Evolutionary conservation across 2,329 filamentous ascomycete genomes (phyloP).

Genomic region (Xylariaceae sp.): DNA sequence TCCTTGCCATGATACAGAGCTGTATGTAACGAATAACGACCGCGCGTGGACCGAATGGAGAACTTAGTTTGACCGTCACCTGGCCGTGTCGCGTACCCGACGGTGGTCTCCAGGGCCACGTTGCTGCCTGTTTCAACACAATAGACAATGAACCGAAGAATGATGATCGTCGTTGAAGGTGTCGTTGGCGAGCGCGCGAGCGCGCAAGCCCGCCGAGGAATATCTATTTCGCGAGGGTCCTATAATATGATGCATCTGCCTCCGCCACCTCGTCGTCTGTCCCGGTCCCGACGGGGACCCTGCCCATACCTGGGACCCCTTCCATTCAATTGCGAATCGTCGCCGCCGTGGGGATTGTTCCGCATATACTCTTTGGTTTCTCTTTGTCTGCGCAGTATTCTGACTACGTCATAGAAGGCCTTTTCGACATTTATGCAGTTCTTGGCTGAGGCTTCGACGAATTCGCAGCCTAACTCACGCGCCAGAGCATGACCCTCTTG

Average conservation of each 20-base stretch:
- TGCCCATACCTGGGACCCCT: slow-evolving; percentile 13
- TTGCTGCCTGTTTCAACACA: slow-evolving; percentile 10
- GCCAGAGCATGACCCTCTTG: slow-evolving; percentile 92
- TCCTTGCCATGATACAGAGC: neutral
- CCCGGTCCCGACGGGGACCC: slow-evolving; percentile 21
- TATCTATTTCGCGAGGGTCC: slow-evolving; percentile 13
- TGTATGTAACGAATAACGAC: no score
- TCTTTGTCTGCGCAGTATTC: slow-evolving; percentile 80
- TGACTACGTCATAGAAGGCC: slow-evolving; percentile 95
- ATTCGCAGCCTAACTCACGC: slow-evolving; percentile 89
- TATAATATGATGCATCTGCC: slow-evolving; percentile 41
- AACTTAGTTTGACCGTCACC: no score
- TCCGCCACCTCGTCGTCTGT: slow-evolving; percentile 26
- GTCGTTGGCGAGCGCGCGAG: slow-evolving; percentile 11
- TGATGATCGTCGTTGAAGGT: slow-evolving; percentile 17
- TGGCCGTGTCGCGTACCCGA: slow-evolving; percentile 9
- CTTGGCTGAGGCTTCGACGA: slow-evolving; percentile 94
- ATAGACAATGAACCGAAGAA: slow-evolving; percentile 15
- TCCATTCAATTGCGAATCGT: slow-evolving; percentile 21
- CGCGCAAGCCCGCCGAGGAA: slow-evolving; percentile 15
- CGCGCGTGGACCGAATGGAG: no score
- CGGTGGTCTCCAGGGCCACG: slow-evolving; percentile 11
- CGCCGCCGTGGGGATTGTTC: slow-evolving; percentile 17
- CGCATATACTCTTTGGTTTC: slow-evolving; percentile 46
- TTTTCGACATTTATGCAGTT: slow-evolving; percentile 99